Conservation (phyloP, 495 filamentous ascomycete species). For the Lasiosphaeria miniovina region DNA sequence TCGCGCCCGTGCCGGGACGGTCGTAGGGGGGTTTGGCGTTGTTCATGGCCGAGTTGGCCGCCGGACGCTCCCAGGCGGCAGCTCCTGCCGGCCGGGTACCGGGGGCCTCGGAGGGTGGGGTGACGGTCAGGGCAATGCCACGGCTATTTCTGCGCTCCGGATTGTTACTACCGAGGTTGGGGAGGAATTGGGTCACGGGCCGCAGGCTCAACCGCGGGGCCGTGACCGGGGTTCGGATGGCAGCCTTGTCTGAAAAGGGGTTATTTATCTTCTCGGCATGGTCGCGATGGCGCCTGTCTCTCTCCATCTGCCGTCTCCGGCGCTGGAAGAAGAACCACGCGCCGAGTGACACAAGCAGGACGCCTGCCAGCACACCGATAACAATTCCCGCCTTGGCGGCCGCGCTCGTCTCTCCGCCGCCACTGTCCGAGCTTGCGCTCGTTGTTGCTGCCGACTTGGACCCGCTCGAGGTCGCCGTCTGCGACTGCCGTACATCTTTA, state of each 20-base stretch:
- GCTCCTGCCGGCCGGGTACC: conserved; percentile 26
- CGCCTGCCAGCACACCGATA: conserved; percentile 69
- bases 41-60: conserved; percentile 17
- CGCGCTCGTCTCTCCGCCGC: conserved; percentile 43
- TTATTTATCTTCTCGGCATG: conserved; percentile 59
- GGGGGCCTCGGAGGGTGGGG: conserved; percentile 34
- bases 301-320: conserved; percentile 51
- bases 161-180: conserved; percentile 48
- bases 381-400: conserved; percentile 81
- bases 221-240: conserved; percentile 34
- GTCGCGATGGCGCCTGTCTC: conserved; percentile 39
- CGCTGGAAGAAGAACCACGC: conserved; percentile 67
- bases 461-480: conserved; percentile 12
- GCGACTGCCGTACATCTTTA: background rate
- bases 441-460: conserved; percentile 21
- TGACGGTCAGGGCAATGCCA: conserved; percentile 42
- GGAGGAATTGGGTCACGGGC: conserved; percentile 83
- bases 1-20: conserved; percentile 44
- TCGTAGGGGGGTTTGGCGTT: conserved; percentile 28
- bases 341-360: conserved; percentile 56
- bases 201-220: conserved; percentile 79
- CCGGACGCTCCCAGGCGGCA: conserved; percentile 43
- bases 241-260: conserved; percentile 39
- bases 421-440: conserved; percentile 25
- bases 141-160: conserved; percentile 45